Evolutionary conservation across 768 basidiomycete species (phyloP), one percentile per base, ranked within the genome.

Genomic region (Phlegmacium glaucopus): DNA sequence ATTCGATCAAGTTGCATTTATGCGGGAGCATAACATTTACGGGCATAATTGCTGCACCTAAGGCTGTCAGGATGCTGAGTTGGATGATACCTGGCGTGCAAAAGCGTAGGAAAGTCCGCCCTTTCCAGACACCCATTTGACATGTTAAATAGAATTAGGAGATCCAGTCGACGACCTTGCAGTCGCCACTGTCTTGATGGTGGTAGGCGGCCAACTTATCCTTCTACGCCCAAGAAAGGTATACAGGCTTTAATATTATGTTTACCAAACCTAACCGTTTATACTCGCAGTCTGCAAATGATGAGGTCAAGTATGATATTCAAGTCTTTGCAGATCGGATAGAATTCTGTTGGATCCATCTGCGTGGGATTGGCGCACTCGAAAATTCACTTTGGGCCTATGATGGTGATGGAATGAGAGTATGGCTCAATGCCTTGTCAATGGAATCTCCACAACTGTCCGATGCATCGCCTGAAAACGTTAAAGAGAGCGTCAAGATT

Each of bases 331-430:
- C 95, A 0, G 92, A 96, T 51, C 82, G 86, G n/a, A 90, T 98
- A 54, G 95, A 99, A 61, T 94, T 96, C 61, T 99, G 94, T 66
- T 99, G 95, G 95, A 96, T 94, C 45, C 95, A 97, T 72, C 74
- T 99, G 36, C 82, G 88, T 32, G 95, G 95, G 1, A 92, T 99
- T 34, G 90, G 87, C 6, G 82, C 90, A 2, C 70, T 99, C 39
- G 95, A 98, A 62, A 99, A 99, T 68, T 97, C 94, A 6, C 72
- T 99, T 16, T 99, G 95, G 95, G 95, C 86, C 1, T 99, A 91
- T 64, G 95, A 97, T 54, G 95, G 94, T 3, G 76, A 81, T 50
- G 82, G 82, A 9, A 87, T 99, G 56, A 74, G 93, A 26, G 84
- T 98, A 12, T 99, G 96, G 96, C 72, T 99, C 18, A 94, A 98